Percentiles rank a stretch among this genome's conserved stretches.
Evolutionary conservation across 2,329 filamentous ascomycete species (phyloP).

Genomic region (Fusarium sp.): DNA sequence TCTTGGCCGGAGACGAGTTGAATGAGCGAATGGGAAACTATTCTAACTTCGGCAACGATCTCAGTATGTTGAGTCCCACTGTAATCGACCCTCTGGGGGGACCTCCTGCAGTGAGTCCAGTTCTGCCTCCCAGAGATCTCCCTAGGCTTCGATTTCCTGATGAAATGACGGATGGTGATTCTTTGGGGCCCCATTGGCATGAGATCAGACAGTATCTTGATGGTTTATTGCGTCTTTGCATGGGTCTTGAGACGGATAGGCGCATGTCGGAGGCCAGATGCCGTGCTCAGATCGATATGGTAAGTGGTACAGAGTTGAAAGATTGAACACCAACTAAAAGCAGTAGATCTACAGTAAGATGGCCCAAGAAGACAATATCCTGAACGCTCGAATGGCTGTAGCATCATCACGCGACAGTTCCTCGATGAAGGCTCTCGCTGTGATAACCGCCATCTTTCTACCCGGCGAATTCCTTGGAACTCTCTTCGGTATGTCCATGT

Average conservation of each 20-base stretch:
- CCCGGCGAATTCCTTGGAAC: conserved; percentile 58
- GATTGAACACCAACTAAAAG: conserved; percentile 1
- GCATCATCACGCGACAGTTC: conserved; percentile 54
- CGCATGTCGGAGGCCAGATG: conserved; percentile 58
- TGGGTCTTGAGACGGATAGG: conserved; percentile 56
- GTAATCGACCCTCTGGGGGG: conserved; percentile 34
- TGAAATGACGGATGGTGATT: conserved; percentile 36
- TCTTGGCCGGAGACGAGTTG: conserved; percentile 55
- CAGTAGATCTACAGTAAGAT: conserved; percentile 58
- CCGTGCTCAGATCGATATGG: conserved; percentile 58
- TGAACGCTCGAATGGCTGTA: conserved; percentile 54
- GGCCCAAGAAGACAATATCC: conserved; percentile 59
- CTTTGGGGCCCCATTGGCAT: conserved; percentile 54
- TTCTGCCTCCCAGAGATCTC: conserved; percentile 33
- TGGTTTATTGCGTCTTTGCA: conserved; percentile 54
- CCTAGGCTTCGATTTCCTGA: conserved; percentile 27
- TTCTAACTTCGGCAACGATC: conserved; percentile 32
- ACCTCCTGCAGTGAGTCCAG: conserved; percentile 40
- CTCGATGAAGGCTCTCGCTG: conserved; percentile 58
- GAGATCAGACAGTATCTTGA: conserved; percentile 59
- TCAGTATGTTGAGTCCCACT: conserved; percentile 41
- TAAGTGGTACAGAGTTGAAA: conserved; percentile 34
- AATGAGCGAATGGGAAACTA: conserved; percentile 44
- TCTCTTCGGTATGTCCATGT: conserved; percentile 59
- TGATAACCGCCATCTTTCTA: conserved; percentile 59